These are phyloP conservation scores for Diaporthe sp. DNA, from an alignment of 2,329 filamentous ascomycete species.

Conservation along the genomic window DNA sequence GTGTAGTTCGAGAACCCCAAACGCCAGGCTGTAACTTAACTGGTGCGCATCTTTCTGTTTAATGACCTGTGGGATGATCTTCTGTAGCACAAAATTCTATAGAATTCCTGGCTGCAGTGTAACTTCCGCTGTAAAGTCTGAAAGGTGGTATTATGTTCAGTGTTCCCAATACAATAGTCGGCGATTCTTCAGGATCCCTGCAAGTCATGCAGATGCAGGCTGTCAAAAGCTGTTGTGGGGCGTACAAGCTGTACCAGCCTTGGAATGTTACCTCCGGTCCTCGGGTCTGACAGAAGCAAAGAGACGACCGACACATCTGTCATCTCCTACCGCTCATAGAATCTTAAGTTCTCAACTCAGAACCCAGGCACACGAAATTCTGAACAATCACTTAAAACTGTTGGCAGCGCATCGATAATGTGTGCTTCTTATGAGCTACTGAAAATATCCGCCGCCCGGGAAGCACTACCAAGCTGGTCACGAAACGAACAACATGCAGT, in stretches of 20 bases:
- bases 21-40: not conserved
- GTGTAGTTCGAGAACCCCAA: not conserved
- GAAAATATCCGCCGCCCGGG: not conserved
- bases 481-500: constrained; percentile 1
- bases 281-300: constrained; percentile 16
- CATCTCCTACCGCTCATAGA: not conserved
- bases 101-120: not conserved
- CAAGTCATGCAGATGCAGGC: constrained; percentile 7
- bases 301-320: not conserved
- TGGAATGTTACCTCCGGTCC: constrained; percentile 17
- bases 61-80: not conserved
- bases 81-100: not conserved
- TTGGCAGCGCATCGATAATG: not conserved
- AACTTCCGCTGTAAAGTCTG: not conserved
- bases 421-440: constrained; percentile 8
- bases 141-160: not conserved
- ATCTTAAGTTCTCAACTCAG: not conserved
- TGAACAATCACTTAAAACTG: not conserved
- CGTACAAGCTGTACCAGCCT: not conserved
- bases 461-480: constrained; percentile 3
- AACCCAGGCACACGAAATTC: not conserved
- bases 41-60: not conserved
- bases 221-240: constrained; percentile 15
- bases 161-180: not conserved
- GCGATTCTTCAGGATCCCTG: not conserved